phyloP scores from a whole-genome alignment of 2,329 filamentous ascomycete species.

The Fusarium pseudograminearum region DNA sequence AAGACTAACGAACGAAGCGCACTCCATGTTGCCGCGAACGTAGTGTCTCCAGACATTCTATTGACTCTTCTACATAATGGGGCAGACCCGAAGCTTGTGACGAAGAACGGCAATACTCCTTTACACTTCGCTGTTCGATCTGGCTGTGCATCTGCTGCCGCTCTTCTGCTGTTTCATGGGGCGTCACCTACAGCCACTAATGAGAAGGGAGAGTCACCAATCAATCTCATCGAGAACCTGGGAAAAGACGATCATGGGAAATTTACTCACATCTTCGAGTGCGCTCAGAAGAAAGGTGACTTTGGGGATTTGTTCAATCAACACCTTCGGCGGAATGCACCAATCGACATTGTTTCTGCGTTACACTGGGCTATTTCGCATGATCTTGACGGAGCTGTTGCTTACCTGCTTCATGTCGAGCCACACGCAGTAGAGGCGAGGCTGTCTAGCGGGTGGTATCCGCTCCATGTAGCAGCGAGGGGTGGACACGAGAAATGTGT shows the following conservation, averaged over 20 bases:
- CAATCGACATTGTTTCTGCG: not conserved
- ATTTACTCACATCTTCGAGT: constrained; percentile 11
- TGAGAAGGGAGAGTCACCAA: not conserved
- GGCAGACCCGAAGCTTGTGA: constrained; percentile 5
- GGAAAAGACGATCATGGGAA: not conserved
- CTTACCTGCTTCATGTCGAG: constrained; percentile 20
- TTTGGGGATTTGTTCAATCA: not conserved
- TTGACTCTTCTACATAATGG: not conserved
- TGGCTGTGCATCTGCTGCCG: constrained; percentile 2
- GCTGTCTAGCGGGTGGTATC: constrained; percentile 12
- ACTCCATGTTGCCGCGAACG: constrained; percentile 16
- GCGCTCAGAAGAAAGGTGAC: not conserved
- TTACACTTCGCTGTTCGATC: constrained; percentile 22
- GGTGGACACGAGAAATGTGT: constrained; percentile 2
- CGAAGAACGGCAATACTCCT: constrained; percentile 9
- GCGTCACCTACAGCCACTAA: constrained; percentile 11
- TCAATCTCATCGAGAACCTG: not conserved
- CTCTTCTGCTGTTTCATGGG: constrained; percentile 27
- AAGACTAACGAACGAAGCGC: constrained; percentile 2
- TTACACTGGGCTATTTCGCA: constrained; percentile 11
- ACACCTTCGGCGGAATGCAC: not conserved
- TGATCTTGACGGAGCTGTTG: constrained; percentile 3
- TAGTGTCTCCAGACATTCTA: constrained; percentile 5
- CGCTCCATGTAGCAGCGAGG: constrained; percentile 22
- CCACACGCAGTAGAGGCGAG: constrained; percentile 1